Percentiles rank a stretch among this genome's conserved stretches.
Conservation (phyloP, 2,329 filamentous ascomycete species). For the Zasmidium angulare region DNA sequence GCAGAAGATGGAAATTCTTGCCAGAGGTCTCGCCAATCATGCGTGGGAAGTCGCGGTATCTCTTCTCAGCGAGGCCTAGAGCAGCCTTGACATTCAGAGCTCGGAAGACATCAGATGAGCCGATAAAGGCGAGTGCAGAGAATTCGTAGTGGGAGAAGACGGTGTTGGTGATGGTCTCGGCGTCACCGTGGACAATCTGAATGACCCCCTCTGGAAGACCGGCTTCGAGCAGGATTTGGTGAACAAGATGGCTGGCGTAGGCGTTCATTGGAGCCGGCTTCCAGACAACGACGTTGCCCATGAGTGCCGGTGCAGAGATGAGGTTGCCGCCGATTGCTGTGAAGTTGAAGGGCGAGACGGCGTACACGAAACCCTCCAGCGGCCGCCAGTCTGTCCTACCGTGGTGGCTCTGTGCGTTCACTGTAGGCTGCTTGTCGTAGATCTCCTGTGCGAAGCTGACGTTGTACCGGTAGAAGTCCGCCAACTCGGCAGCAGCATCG, state of each 20-base stretch:
- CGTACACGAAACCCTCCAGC: constrained; percentile 92
- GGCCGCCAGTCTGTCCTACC: constrained; percentile 86
- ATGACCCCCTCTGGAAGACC: constrained; percentile 84
- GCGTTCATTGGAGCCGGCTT: constrained; percentile 87
- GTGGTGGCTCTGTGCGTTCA: constrained; percentile 82
- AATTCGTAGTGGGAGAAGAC: constrained; percentile 76
- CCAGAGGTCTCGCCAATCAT: constrained; percentile 87
- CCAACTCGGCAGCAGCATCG: constrained; percentile 85
- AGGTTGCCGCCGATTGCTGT: constrained; percentile 90
- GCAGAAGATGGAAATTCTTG: constrained; percentile 87
- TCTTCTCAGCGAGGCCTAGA: constrained; percentile 72
- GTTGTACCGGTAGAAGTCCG: constrained; percentile 85
- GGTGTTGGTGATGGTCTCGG: constrained; percentile 74
- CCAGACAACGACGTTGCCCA: constrained; percentile 94
- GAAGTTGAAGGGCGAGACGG: constrained; percentile 93
- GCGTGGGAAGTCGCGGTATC: constrained; percentile 79
- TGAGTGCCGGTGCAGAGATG: constrained; percentile 73
- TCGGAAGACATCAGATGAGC: constrained; percentile 86
- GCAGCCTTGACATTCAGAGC: constrained; percentile 83
- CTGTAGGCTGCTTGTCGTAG: constrained; percentile 79
- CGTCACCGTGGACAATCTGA: constrained; percentile 86
- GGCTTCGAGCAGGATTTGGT: constrained; percentile 87
- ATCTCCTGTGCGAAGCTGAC: constrained; percentile 89
- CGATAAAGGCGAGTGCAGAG: constrained; percentile 86
- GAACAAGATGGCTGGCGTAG: constrained; percentile 81